phyloP scores from a whole-genome alignment of 23 red algal species.

The Gracilariopsis chorda region DNA sequence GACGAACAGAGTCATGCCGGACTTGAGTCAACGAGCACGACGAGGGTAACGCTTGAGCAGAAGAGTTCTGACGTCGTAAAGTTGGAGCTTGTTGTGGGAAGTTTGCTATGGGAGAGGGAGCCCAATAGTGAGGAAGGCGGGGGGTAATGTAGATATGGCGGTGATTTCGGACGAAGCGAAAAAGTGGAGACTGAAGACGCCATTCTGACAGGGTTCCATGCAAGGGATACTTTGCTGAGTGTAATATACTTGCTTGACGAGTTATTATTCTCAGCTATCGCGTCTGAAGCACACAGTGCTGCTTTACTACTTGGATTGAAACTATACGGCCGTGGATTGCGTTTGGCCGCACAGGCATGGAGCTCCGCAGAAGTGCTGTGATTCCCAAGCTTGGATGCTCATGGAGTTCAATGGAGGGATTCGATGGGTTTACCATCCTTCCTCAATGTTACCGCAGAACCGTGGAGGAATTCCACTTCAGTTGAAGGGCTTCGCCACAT shows the following conservation, averaged over 20 bases:
- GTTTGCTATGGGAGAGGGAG: too few relatives aligned
- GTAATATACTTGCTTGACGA: not conserved
- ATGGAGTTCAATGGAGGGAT: slow-evolving; percentile 22
- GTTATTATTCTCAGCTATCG: slow-evolving; percentile 19
- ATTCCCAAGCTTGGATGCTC: slow-evolving; percentile 19
- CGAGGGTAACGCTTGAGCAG: too few relatives aligned
- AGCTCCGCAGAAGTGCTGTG: not conserved
- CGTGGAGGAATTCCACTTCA: not conserved
- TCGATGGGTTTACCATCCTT: not conserved
- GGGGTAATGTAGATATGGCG: too few relatives aligned
- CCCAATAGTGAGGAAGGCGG: too few relatives aligned
- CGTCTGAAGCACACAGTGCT: slow-evolving; percentile 32
- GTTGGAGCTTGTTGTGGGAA: too few relatives aligned
- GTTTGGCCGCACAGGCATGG: not conserved
- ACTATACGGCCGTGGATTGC: slow-evolving; percentile 16
- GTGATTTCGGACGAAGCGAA: too few relatives aligned
- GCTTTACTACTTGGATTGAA: not conserved
- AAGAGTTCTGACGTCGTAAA: too few relatives aligned
- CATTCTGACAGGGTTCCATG: slow-evolving; percentile 15
- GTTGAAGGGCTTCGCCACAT: slow-evolving; percentile 33
- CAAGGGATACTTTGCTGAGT: not conserved
- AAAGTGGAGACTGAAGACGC: too few relatives aligned
- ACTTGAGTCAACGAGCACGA: too few relatives aligned
- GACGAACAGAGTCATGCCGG: too few relatives aligned
- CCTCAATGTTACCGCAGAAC: slow-evolving; percentile 15